Conservation (phyloP, 1,284 basidiomycete genomes). For the Tilletia setariae region DNA sequence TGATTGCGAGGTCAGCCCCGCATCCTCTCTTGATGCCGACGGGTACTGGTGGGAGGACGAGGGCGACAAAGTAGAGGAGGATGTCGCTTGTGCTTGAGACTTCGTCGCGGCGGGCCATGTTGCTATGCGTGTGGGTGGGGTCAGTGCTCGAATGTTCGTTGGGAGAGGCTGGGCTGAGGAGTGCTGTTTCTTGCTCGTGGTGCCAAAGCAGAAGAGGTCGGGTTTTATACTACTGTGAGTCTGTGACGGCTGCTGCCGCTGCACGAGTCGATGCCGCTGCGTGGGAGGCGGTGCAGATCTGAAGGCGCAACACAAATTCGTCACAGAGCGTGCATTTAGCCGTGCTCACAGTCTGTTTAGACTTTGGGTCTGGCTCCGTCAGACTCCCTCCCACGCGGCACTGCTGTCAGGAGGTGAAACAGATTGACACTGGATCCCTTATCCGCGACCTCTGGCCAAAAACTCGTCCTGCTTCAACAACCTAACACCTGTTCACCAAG, state of each 20-base stretch:
- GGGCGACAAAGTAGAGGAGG: slow-evolving; percentile 27
- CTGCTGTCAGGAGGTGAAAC: not conserved
- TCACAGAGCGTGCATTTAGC: too few species aligned
- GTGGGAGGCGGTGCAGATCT: too few species aligned
- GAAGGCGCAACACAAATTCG: too few species aligned
- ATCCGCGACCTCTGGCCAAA: not conserved
- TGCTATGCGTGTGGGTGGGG: not conserved
- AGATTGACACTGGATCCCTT: not conserved
- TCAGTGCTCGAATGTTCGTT: not conserved
- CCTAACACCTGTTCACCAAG: not conserved
- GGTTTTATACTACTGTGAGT: not conserved
- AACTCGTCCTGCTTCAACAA: not conserved
- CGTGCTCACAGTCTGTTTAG: not conserved
- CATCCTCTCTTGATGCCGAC: slow-evolving; percentile 22
- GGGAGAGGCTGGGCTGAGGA: not conserved
- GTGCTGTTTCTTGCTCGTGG: not conserved
- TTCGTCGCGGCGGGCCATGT: slow-evolving; percentile 2
- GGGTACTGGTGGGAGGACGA: slow-evolving; percentile 24
- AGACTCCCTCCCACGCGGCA: not conserved
- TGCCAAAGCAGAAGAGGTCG: not conserved
- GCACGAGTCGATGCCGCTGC: too few species aligned
- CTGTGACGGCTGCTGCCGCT: too few species aligned
- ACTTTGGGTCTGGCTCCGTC: not conserved
- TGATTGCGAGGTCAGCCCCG: slow-evolving; percentile 25
- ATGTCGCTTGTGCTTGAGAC: slow-evolving; percentile 19